These are phyloP conservation scores for Echria macrotheca DNA, from an alignment of 495 filamentous ascomycete genomes.

Conservation along the genomic window DNA sequence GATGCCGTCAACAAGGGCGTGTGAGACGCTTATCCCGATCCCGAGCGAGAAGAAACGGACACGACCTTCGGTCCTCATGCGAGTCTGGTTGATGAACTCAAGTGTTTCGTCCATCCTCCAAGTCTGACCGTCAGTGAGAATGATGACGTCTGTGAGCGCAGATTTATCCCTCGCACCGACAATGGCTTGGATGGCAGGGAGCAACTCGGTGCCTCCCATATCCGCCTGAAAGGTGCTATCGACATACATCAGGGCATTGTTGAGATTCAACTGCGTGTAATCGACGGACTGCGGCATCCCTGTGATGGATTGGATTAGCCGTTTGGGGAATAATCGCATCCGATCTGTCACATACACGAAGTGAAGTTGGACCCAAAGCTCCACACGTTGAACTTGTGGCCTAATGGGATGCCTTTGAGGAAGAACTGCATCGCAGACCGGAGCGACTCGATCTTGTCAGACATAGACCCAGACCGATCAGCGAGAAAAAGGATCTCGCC, in stretches of 20 bases:
- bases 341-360: too few relatives aligned
- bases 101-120: conserved; percentile 15
- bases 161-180: conserved; percentile 3
- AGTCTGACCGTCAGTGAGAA: conserved; percentile 15
- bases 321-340: too few relatives aligned
- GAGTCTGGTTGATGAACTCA: conserved; percentile 5
- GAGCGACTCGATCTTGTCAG: conserved; percentile 9
- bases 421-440: conserved; percentile 18
- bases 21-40: conserved; percentile 14
- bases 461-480: conserved; percentile 16
- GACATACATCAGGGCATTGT: not conserved
- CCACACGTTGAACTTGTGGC: conserved; percentile 17
- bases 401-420: conserved; percentile 12
- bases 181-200: conserved; percentile 11
- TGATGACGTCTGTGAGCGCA: conserved; percentile 10
- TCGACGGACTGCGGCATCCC: conserved; percentile 9
- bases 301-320: too few relatives aligned
- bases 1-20: conserved; percentile 17
- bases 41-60: conserved; percentile 18
- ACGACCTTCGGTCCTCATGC: conserved; percentile 6
- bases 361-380: conserved; percentile 11
- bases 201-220: conserved; percentile 16
- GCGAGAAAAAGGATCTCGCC: conserved; percentile 16
- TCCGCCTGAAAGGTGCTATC: not conserved
- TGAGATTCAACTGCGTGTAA: conserved; percentile 4